Percentiles rank a stretch among this genome's conserved stretches.
Conservation (phyloP, 148 eudicot species). For the Vaccinium myrtillus region DNA sequence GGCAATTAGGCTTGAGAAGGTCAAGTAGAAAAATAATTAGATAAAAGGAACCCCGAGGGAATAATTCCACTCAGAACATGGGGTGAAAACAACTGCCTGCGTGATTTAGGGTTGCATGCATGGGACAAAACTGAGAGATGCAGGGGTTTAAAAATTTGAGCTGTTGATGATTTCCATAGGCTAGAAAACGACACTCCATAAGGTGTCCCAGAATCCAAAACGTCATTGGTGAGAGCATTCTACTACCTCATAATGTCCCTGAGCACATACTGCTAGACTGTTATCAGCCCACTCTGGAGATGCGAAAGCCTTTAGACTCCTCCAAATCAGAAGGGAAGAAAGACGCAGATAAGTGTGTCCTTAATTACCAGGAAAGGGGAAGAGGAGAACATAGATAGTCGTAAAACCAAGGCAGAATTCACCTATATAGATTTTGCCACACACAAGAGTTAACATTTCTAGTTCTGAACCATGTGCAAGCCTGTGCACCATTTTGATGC, state of each 20-base stretch:
- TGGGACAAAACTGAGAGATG: background rate
- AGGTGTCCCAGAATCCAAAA: background rate
- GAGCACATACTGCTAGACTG: background rate
- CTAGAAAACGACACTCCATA: background rate
- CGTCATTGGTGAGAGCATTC: background rate
- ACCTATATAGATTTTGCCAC: background rate
- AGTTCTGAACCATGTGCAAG: background rate
- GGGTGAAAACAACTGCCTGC: background rate
- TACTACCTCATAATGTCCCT: background rate
- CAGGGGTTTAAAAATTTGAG: background rate
- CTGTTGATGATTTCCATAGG: background rate
- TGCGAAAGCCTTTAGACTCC: background rate
- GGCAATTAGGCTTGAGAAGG: background rate
- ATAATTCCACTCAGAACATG: background rate
- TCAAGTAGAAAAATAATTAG: background rate
- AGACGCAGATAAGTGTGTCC: background rate
- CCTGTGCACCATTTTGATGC: background rate
- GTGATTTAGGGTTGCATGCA: background rate
- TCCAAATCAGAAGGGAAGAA: background rate
- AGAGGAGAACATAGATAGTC: background rate
- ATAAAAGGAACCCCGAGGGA: background rate
- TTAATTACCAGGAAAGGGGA: background rate
- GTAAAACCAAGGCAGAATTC: background rate
- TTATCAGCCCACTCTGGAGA: background rate
- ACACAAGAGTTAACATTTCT: background rate